Conservation (phyloP, 768 basidiomycete genomes). For the Mycena leptocephala region DNA sequence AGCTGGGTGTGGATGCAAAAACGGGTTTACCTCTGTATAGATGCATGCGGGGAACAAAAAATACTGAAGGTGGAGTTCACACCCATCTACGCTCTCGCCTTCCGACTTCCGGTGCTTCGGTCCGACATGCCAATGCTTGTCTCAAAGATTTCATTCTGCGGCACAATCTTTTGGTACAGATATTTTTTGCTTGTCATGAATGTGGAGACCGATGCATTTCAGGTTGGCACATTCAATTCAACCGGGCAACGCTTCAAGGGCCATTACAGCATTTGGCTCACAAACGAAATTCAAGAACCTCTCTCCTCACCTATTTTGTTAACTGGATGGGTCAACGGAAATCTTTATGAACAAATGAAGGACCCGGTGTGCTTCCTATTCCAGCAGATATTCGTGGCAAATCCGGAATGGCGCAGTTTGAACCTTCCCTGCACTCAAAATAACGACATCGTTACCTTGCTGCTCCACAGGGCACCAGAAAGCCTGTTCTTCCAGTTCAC, state of each 20-base stretch:
- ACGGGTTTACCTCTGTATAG: neutral
- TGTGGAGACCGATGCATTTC: no score
- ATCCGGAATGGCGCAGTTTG: neutral
- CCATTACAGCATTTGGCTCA: conserved; percentile 25
- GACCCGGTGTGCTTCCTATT: conserved; percentile 1
- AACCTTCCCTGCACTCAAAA: neutral
- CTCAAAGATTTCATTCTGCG: neutral
- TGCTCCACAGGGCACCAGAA: conserved; percentile 6
- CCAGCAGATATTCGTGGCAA: neutral
- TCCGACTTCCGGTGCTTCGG: neutral
- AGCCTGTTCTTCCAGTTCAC: conserved; percentile 18
- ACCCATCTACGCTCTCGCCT: neutral
- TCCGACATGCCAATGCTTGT: neutral
- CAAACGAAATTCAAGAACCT: conserved; percentile 21
- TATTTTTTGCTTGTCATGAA: neutral
- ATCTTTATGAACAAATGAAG: neutral
- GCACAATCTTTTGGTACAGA: neutral
- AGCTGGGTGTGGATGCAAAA: neutral
- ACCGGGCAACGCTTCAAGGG: conserved; percentile 9
- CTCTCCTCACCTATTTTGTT: neutral
- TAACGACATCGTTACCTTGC: conserved; percentile 18
- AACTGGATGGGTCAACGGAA: conserved; percentile 9
- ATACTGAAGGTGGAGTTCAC: neutral
- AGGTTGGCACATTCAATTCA: neutral
- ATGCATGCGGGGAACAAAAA: neutral